These are phyloP conservation scores for Sordariomycetes sp. DNA, from an alignment of 2,329 filamentous ascomycete species.

Conservation along the genomic window DNA sequence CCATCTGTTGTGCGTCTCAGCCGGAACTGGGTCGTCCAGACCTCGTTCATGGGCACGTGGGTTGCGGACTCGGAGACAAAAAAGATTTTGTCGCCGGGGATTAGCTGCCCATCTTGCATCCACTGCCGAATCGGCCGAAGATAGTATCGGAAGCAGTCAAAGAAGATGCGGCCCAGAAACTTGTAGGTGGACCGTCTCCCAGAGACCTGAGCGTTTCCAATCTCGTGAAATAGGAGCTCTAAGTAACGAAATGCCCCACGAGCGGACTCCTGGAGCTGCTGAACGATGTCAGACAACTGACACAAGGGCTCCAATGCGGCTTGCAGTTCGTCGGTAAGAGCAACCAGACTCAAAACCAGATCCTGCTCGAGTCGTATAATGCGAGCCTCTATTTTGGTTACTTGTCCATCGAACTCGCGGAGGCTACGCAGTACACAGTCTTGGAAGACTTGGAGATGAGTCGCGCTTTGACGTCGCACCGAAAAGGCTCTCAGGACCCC, in stretches of 20 bases:
- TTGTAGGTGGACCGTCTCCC: constrained; percentile 49
- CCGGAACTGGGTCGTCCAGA: constrained; percentile 67
- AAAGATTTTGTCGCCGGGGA: constrained; percentile 53
- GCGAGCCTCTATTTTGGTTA: constrained; percentile 46
- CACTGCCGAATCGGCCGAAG: constrained; percentile 66
- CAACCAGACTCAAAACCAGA: constrained; percentile 52
- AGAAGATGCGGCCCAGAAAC: constrained; percentile 57
- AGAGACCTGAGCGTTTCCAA: constrained; percentile 55
- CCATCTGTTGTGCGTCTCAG: constrained; percentile 49
- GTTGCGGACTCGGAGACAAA: constrained; percentile 54
- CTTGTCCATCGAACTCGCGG: constrained; percentile 37
- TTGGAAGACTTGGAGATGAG: constrained; percentile 60
- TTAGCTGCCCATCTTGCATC: constrained; percentile 70
- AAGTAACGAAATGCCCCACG: constrained; percentile 57
- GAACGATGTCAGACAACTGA: constrained; percentile 47
- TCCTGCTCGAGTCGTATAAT: constrained; percentile 41
- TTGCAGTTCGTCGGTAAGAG: constrained; percentile 43
- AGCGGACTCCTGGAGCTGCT: constrained; percentile 35
- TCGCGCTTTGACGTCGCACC: constrained; percentile 28
- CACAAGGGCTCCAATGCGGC: constrained; percentile 39
- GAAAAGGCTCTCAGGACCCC: constrained; percentile 30
- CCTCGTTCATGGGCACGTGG: constrained; percentile 43
- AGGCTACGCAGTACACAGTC: constrained; percentile 47
- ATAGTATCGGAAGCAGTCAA: constrained; percentile 73
- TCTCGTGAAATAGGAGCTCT: constrained; percentile 62